A percentile compares a stretch with the other conserved stretches of the same genome.
Evolutionary conservation across 2,329 filamentous ascomycete genomes (phyloP).

Genomic region (Colletotrichum tabaci): DNA sequence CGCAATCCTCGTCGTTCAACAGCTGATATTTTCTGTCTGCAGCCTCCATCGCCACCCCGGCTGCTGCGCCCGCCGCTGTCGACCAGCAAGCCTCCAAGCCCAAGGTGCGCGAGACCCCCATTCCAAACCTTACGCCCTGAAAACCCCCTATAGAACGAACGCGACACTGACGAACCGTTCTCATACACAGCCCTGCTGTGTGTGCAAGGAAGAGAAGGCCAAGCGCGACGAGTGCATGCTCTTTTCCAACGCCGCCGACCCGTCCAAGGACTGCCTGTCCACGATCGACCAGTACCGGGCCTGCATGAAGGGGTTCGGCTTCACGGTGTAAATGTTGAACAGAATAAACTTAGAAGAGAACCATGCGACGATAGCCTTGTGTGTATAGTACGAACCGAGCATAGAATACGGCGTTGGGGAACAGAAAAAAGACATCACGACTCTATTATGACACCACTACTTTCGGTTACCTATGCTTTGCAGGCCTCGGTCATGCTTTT

Average conservation of each 20-base stretch:
- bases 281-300: constrained; percentile 88
- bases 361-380: constrained; percentile 34
- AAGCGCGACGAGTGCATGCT: constrained; percentile 98
- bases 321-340: constrained; percentile 71
- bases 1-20: neutral
- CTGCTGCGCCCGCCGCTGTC: constrained; percentile 48
- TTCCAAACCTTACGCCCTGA: neutral
- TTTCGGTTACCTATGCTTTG: neutral
- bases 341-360: neutral
- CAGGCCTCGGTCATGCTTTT: neutral
- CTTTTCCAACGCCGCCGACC: constrained; percentile 88
- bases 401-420: constrained; percentile 42
- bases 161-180: constrained; percentile 18
- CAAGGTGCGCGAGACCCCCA: constrained; percentile 54
- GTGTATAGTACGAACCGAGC: constrained; percentile 42
- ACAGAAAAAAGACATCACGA: constrained; percentile 37
- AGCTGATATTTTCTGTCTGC: constrained; percentile 18
- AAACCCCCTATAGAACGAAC: neutral
- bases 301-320: constrained; percentile 96
- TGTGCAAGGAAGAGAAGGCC: constrained; percentile 96
- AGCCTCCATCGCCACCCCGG: constrained; percentile 48
- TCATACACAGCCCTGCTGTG: constrained; percentile 85
- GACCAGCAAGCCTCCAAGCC: constrained; percentile 56
- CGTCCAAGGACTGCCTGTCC: constrained; percentile 85
- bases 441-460: constrained; percentile 3